A percentile compares a stretch with the other conserved stretches of the same genome.
Evolutionary conservation across 768 basidiomycete species (phyloP).

Genomic region (Pleurotus platypus): DNA sequence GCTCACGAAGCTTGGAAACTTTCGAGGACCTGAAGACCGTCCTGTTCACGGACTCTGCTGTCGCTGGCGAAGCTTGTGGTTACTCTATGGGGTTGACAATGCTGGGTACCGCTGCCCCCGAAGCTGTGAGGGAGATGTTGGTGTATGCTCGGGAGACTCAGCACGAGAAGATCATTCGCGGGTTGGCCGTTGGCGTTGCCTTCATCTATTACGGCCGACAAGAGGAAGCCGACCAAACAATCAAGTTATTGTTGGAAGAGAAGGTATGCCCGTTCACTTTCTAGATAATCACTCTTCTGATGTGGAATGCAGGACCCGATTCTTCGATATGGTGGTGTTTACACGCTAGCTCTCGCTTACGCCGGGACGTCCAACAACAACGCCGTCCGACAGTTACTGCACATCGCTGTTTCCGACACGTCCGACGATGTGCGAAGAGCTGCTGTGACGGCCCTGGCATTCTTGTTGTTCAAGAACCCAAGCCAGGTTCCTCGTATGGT

Average conservation of each 20-base stretch:
- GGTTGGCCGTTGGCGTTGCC: conserved; percentile 87
- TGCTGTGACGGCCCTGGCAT: conserved; percentile 93
- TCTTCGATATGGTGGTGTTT: conserved; percentile 95
- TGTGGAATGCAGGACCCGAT: conserved; percentile 75
- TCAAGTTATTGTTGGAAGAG: conserved; percentile 75
- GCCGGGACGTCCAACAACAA: conserved; percentile 94
- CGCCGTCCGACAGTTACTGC: conserved; percentile 86
- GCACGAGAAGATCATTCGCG: conserved; percentile 98
- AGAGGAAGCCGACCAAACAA: conserved; percentile 86
- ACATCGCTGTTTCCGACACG: conserved; percentile 97
- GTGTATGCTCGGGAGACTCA: conserved; percentile 96
- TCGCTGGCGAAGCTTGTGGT: conserved; percentile 93
- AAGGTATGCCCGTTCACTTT: conserved; percentile 52
- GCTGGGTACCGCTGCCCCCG: conserved; percentile 86
- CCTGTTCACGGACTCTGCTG: conserved; percentile 91
- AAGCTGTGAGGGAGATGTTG: conserved; percentile 89
- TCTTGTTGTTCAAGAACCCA: conserved; percentile 96
- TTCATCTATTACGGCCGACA: conserved; percentile 92
- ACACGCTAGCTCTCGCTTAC: conserved; percentile 93
- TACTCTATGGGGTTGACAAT: conserved; percentile 98
- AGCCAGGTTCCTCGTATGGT: conserved; percentile 95
- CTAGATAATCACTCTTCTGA: background rate
- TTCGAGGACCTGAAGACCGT: conserved; percentile 90
- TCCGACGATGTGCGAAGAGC: conserved; percentile 96
- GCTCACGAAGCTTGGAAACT: conserved; percentile 80